These are phyloP conservation scores for Sicyos edulis DNA, from an alignment of 306 rosid genomes.

Conservation along the genomic window DNA sequence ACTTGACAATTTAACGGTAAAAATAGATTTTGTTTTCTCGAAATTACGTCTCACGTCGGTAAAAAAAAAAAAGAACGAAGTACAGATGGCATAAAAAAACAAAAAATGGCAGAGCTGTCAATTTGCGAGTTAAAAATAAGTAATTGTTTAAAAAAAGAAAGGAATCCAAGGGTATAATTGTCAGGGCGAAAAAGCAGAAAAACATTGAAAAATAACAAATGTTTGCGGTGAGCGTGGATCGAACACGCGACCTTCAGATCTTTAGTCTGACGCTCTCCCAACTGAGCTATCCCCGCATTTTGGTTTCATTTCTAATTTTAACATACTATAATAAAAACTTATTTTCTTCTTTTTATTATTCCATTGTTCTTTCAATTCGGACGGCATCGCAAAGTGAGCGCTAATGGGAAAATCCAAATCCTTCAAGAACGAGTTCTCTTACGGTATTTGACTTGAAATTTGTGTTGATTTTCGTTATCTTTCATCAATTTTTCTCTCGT, in stretches of 20 bases:
- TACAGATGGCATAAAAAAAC: too few species aligned
- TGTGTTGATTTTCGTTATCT: neutral
- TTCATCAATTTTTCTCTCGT: neutral
- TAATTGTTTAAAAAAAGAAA: too few species aligned
- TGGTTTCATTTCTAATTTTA: too few species aligned
- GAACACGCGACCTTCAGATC: neutral
- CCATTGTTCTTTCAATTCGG: neutral
- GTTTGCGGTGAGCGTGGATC: neutral
- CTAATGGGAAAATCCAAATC: constrained; percentile 39
- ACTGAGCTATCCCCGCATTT: neutral
- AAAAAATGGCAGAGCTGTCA: too few species aligned
- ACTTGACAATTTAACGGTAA: too few species aligned
- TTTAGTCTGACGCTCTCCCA: neutral
- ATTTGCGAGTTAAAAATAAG: too few species aligned
- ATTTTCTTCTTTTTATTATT: too few species aligned
- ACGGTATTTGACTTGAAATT: constrained; percentile 25
- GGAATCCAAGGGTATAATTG: neutral
- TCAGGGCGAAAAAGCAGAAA: neutral
- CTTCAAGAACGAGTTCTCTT: constrained; percentile 43
- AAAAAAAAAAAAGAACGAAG: too few species aligned
- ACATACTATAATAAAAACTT: too few species aligned
- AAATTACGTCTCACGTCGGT: too few species aligned
- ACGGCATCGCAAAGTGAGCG: neutral
- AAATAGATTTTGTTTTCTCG: too few species aligned
- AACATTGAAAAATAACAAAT: too few species aligned